Base-by-base conservation (phyloP, 768 basidiomycete species). In the Mycena pura region DNA sequence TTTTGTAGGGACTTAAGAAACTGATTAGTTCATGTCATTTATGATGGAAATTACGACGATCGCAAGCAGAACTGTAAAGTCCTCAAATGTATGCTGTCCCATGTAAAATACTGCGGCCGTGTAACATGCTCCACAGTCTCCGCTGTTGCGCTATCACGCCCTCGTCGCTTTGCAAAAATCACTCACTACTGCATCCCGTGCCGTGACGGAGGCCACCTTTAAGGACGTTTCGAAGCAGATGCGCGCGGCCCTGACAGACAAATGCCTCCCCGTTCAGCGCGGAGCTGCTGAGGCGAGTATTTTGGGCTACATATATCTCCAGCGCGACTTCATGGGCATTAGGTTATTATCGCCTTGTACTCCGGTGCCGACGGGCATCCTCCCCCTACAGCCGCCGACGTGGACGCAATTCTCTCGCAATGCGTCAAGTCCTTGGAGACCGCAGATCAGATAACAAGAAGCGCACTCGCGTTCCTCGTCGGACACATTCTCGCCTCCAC, bases 191-290 rank as follows among this genome's bases (percentile, higher is more conserved):
- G 94, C 93, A 0, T 95, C 90, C 63, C 88, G 89, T 52, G 94
- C 94, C 0, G 81, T 96, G 1, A 87, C 92, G 0, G 96, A 99
- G 60, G 78, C 87, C 5, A 78, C 86, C 3, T 74, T 82, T 53
- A 95, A 86, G 70, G 97, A 99, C 68, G 83, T 96, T 44, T 69
- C 92, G 51, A 99, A 96, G 74, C 88, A 92, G 63, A 88, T 91
- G 79, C 88, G 84, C 68, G 80, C 82, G 34, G 86, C 85, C 1
- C 76, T 99, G 1, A 80, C 80, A 0, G 96, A 99, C 74, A 95
- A 93, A 75, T 87, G 89, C 7, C 77, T 94, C 4, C 85, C 93
- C 6, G 84, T 99, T 17, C 93, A 97, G 70, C 86, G 96, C 22
- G 93, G 86, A 2, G 89, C 90, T 8, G 84, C 93, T 24, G 87